Evolutionary conservation across 257 asterid genomes (phyloP), one percentile per base, ranked within the genome.

Genomic region (Verbena officinalis): DNA sequence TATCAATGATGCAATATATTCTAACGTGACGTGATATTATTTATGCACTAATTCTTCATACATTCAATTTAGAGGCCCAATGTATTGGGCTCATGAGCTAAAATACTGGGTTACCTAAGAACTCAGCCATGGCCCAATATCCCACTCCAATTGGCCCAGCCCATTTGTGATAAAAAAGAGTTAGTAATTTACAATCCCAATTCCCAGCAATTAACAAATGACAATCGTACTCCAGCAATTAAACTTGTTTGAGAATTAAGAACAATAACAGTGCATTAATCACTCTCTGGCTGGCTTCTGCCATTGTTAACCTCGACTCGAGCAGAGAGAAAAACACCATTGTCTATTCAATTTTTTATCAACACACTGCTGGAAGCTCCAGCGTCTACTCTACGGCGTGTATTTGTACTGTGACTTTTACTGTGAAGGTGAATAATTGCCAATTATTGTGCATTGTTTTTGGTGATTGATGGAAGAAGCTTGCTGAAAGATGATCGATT

Each of bases 271-370:
- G 27, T 21, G 24, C 48, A 9, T 0, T 30, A 21, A 71, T 15
- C 33, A 57, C 23, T 50, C 36, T 45, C 75, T 36, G 63, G 70
- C 75, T 36, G 63, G 70, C 51, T 19, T 53, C 75, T 36, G 62
- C 78, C 51, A 63, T 68, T 44, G 64, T 44, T 64, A 45, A 59
- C 24, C 67, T 68, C 70, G 78, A 67, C 67, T 68, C 70, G 78
- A 67, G 51, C 69, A 13, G 56, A 55, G 61, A 33, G 45, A 71
- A 13, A 38, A 10, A 15, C 40, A 4, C 42, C 55, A 60, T 44
- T 55, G 30, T 19, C 27, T 34, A 50, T 69, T 60, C 67, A 39
- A 40, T 13, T 7, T 13, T 7, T 4, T 49, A 1, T 8, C 53
- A 15, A 34, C 65, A 7, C 59, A 22, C 49, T 58, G 13, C 63